phyloP scores from a whole-genome alignment of 2,329 filamentous ascomycete genomes.

The Cercospora canescens region DNA sequence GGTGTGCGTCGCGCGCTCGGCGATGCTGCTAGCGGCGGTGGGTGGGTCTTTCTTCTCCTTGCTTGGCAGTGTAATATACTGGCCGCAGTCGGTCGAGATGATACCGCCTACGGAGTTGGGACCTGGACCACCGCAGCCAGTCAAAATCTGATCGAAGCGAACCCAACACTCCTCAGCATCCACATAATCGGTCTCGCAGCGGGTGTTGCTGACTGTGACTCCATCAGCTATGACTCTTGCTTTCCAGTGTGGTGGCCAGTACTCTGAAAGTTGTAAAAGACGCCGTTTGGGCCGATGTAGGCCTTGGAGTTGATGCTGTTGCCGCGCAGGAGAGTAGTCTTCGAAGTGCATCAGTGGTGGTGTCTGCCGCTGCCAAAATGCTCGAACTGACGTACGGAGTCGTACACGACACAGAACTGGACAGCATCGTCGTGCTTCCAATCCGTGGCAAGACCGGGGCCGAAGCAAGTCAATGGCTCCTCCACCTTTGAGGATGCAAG shows the following conservation, averaged over 20 bases:
- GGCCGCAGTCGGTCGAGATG: constrained; percentile 1
- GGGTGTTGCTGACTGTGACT: not conserved
- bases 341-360: not conserved
- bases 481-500: not conserved
- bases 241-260: not conserved
- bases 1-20: not conserved
- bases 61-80: not conserved
- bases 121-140: not conserved
- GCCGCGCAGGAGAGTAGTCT: not conserved
- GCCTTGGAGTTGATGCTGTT: not conserved
- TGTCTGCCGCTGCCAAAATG: not conserved
- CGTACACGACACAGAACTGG: not conserved
- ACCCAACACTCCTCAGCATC: not conserved
- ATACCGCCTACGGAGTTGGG: not conserved
- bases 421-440: not conserved
- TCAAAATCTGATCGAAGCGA: not conserved
- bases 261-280: constrained; percentile 1
- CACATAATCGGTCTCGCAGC: not conserved
- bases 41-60: not conserved
- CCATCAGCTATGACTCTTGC: not conserved
- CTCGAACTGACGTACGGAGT: not conserved
- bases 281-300: not conserved
- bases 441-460: not conserved
- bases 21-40: not conserved
- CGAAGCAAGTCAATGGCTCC: not conserved